Conservation (phyloP, 192 early-diverging fungal species). For the Coemansia sp. region DNA sequence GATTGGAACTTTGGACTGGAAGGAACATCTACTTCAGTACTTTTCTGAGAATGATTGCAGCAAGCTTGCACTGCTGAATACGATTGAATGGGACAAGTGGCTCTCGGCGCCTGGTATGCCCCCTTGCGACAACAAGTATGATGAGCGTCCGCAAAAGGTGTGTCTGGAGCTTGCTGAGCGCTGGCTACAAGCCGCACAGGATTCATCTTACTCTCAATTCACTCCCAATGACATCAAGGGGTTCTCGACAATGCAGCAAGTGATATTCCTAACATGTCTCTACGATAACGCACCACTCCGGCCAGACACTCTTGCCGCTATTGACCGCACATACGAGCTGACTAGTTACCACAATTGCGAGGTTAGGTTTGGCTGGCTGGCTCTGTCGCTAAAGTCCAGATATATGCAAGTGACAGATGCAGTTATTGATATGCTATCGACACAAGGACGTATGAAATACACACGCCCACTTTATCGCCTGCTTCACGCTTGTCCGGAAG, state of each 20-base stretch:
- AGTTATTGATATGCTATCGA: conserved; percentile 78
- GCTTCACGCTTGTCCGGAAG: conserved; percentile 67
- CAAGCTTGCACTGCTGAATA: conserved; percentile 70
- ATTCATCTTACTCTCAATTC: conserved; percentile 57
- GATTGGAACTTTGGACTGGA: conserved; percentile 89
- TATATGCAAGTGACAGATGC: conserved; percentile 74
- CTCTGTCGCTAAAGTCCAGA: conserved; percentile 72
- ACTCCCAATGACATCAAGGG: conserved; percentile 59
- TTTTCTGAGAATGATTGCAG: conserved; percentile 64
- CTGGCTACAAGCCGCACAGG: conserved; percentile 66
- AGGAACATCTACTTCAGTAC: conserved; percentile 74
- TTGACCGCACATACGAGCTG: conserved; percentile 76
- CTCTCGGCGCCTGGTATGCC: conserved; percentile 88
- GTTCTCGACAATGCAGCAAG: conserved; percentile 77
- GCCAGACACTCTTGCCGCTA: conserved; percentile 58
- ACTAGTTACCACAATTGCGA: conserved; percentile 77
- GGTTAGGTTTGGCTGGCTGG: conserved; percentile 84
- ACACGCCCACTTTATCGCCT: conserved; percentile 80
- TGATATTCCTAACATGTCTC: conserved; percentile 81
- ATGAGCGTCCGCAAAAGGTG: conserved; percentile 76
- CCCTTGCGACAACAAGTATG: conserved; percentile 80
- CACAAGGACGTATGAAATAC: conserved; percentile 94
- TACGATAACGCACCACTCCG: conserved; percentile 62
- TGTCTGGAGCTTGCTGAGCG: conserved; percentile 77
- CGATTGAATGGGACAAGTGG: conserved; percentile 92